A percentile compares a stretch with the other conserved stretches of the same genome.
These are phyloP conservation scores for Akebia trifoliata DNA, from an alignment of 164 flowering plant species.

Conservation along the genomic window DNA sequence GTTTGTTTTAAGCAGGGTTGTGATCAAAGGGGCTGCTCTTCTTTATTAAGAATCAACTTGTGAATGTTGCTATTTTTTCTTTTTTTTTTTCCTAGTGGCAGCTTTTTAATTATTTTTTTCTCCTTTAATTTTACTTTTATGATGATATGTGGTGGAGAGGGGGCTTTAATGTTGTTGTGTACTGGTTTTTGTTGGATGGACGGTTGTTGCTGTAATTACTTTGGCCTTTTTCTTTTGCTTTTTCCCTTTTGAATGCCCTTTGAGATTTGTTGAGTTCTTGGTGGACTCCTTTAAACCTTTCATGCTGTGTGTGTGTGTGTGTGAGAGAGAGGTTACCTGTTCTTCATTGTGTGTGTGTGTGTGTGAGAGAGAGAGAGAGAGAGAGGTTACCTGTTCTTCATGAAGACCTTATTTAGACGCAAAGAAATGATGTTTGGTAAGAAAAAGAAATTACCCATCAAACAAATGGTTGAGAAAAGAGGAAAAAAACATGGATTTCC, in stretches of 20 bases:
- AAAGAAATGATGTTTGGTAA: too few species aligned
- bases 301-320: too few species aligned
- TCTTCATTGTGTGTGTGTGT: too few species aligned
- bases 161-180: conserved; percentile 10
- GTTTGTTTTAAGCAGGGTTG: conserved; percentile 18
- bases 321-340: too few species aligned
- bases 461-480: too few species aligned
- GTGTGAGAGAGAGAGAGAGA: too few species aligned
- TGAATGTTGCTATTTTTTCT: conserved; percentile 14
- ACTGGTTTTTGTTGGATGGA: conserved; percentile 1
- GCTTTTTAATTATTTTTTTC: conserved; percentile 6
- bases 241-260: neutral
- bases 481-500: too few species aligned
- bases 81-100: conserved; percentile 4
- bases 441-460: too few species aligned
- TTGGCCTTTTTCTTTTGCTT: conserved; percentile 9
- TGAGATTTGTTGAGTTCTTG: conserved; percentile 5
- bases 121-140: conserved; percentile 2
- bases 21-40: too few species aligned
- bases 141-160: conserved; percentile 6
- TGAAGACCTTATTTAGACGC: too few species aligned
- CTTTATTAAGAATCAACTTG: conserved; percentile 15
- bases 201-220: conserved; percentile 17
- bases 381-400: too few species aligned
- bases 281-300: too few species aligned